Base-by-base conservation (phyloP, 2,329 filamentous ascomycete species). In the Sporothrix globosa region DNA sequence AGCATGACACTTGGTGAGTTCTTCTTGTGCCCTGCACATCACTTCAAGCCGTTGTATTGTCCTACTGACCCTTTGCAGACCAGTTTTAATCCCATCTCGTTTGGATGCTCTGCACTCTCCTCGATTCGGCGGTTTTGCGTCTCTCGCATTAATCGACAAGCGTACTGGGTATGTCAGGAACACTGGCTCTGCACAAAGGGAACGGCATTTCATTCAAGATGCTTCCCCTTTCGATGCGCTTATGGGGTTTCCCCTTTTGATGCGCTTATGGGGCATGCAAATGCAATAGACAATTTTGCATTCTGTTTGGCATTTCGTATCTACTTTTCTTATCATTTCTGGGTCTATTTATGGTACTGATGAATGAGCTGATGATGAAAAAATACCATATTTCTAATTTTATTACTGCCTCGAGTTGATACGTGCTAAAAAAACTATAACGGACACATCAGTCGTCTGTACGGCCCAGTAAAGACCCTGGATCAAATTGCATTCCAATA, bases 1-100 rank as follows among this genome's bases (percentile, higher is more conserved):
- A 91, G 88, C 82, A 90, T 91, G 88, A 91, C 89, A 75, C 82
- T 91, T 77, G 88, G 89, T 89, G 41, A 2, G 71, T 73, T n/a
- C 19, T 50, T 53, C 14, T 48, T 34, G 4, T 3, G 48, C 24
- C 34, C 48, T 39, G 4, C 10, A n/a, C 7, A 7, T 53, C 11
- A 1, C 27, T 3, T 41, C 56, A 9, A 9, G 4, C 27, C 50
- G 11, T 41, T 4, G 2, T 39, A 2, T 5, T 19, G 1, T n/a
- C 4, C 27, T 6, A n/a, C 63, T 70, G 67, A 70, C 69, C 13
- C 13, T 21, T 19, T 27, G 6, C 19, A 71, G 70, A 71, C 27
- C 70, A 71, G 53, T 71, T 71, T 39, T 71, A 24, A 60, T 27
- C 41, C 24, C 30, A n/a, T 13, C 27, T 46, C 39, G 11, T 46